Evolutionary conservation across 192 early-diverging fungal genomes (phyloP), one percentile per base, ranked within the genome.

Genomic region (Umbelopsis ramanniana): DNA sequence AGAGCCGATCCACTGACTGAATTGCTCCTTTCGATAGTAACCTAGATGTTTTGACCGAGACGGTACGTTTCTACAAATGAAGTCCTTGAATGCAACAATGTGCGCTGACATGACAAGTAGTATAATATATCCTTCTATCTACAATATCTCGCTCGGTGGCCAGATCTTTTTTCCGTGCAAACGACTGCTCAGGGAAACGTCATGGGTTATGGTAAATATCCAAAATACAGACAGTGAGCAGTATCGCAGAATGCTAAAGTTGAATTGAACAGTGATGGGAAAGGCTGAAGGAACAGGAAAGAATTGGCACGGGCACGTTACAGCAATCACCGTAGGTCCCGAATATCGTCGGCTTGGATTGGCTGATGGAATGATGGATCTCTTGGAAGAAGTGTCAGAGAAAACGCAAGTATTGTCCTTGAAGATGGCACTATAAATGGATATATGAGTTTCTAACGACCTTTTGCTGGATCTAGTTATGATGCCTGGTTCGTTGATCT

Each of bases 231-330:
- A 23, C 26, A 12, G 10, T 14, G 1, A 3, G 22, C 53, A 3
- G 29, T 12, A 24, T 23, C 9, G 26, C 22, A 53, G 12, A 24
- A 26, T 48, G 19, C 67, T 66, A 68, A 46, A 12, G 22, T 35
- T 43, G 46, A 17, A 19, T 17, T 45, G 21, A 55, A 21, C 75
- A 81, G 91, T 96, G 21, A 97, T 99, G 93, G 96, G 96, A 38
- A 99, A 99, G 75, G 94, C 94, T 14, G 97, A 99, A 76, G 97
- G 96, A 63, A 84, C 79, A 1, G 88, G 86, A 40, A 89, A 91
- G 68, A 86, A 93, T 33, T 98, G 96, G 96, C 97, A 99, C 76
- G 97, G 97, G 7, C 97, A 99, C 74, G 97, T 99, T 35, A 97
- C 97, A 3, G 97, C 97, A 10, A 86, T 99, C 40, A 98, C 97